Conservation (phyloP, 1,139 yeast species). For the Trichomonascaceae sp. region DNA sequence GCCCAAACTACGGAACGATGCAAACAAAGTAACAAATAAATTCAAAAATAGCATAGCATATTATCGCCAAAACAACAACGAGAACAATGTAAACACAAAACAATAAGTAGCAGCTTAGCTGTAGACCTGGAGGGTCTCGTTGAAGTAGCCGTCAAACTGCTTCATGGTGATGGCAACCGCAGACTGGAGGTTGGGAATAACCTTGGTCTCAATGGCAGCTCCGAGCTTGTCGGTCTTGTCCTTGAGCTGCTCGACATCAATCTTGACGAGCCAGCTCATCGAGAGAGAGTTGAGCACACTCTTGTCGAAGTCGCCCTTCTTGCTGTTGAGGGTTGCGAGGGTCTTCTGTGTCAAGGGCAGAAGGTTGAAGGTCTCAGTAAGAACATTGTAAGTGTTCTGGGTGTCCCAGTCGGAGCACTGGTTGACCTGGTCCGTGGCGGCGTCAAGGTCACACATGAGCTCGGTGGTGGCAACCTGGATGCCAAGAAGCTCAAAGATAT, state of each 20-base stretch:
- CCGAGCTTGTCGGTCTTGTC: conserved; percentile 7
- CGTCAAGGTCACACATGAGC: conserved; percentile 6
- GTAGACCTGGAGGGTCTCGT: conserved; percentile 5
- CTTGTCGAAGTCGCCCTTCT: conserved; percentile 12
- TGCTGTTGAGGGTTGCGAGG: conserved; percentile 8
- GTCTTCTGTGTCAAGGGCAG: conserved; percentile 9
- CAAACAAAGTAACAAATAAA: too few relatives aligned
- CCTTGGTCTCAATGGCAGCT: conserved; percentile 7
- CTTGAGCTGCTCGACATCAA: conserved; percentile 8
- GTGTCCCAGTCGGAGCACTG: conserved; percentile 5
- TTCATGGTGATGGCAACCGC: conserved; percentile 7
- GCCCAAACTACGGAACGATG: too few relatives aligned
- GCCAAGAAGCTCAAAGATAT: conserved; percentile 9
- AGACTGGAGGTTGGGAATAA: conserved; percentile 5
- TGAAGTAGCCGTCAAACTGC: conserved; percentile 13
- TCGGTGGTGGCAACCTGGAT: conserved; percentile 8
- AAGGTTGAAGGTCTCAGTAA: conserved; percentile 7
- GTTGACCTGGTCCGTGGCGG: conserved; percentile 6
- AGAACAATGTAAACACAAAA: too few relatives aligned
- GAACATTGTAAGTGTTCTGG: conserved; percentile 6
- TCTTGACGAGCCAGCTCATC: conserved; percentile 10
- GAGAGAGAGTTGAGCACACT: conserved; percentile 10
- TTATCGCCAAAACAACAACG: too few relatives aligned
- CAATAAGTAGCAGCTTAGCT: too few relatives aligned
- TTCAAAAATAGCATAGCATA: too few relatives aligned